Evolutionary conservation across 2,329 filamentous ascomycete species (phyloP), one percentile per base, ranked within the genome.

Genomic region (Pseudogymnoascus sp.): DNA sequence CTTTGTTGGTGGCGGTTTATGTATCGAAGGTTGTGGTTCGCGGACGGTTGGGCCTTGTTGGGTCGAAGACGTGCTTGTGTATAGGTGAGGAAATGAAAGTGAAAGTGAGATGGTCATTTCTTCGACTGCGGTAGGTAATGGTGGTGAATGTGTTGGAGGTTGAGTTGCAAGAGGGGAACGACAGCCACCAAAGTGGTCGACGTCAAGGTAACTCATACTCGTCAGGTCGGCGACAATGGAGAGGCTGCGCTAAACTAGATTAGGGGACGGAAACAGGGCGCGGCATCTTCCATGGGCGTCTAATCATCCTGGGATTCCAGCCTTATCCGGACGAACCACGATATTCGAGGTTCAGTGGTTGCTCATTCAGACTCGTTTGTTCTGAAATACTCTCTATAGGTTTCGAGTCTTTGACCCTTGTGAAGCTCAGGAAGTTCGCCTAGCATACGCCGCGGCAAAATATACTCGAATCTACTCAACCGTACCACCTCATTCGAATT

Each of bases 1-100:
- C 55, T 59, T 59, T 6, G 58, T 37, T 59, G 58, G 58, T 40
- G 58, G 58, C 36, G 58, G 58, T 40, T 59, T 59, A 59, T 59
- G 58, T 59, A 39, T 37, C 9, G 55, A 39, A n/a, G 36, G 36
- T 40, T 39, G 58, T 40, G 58, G 21, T 37, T 59, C 33, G 33
- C 58, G 18, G 18, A 18, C 58, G 58, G 58, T 40, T 12, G 12
- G 18, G 58, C 18, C 18, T 40, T 59, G 58, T 59, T 59, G 33
- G 58, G 33, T 61, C 31, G 27, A 45, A 52, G 60, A 58, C 59
- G 29, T 61, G 40, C 10, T 59, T 61, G 33, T 61, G 58, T 59
- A 59, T 59, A 59, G 58, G 33, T 59, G 33, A 40, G 58, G 25
- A 40, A 40, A 59, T 59, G 6, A 59, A 59, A 40, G 33, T 29